These are phyloP conservation scores for Golubevia pallescens DNA, from an alignment of 1,284 basidiomycete species.

Conservation along the genomic window DNA sequence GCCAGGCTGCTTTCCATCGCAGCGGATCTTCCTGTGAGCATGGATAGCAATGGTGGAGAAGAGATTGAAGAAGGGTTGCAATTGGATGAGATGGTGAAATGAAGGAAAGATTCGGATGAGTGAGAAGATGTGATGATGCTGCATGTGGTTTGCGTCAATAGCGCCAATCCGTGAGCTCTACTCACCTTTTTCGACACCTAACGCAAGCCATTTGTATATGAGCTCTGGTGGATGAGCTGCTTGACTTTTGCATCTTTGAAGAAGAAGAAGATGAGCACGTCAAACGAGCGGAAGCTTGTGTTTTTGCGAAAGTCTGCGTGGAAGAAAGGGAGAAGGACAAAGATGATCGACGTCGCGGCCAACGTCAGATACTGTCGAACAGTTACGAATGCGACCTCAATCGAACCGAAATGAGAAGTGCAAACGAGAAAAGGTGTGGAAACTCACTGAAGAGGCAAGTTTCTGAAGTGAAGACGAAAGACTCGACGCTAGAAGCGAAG, in stretches of 20 bases:
- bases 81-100: neutral
- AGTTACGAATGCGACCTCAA: too few species aligned
- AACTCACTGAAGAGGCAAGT: neutral
- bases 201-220: neutral
- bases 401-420: neutral
- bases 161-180: neutral
- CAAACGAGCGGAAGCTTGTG: neutral
- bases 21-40: slow-evolving; percentile 11
- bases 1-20: slow-evolving; percentile 4
- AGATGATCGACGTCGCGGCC: neutral
- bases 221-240: neutral
- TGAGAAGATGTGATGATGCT: neutral
- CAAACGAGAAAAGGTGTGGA: neutral
- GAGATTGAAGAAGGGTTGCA: neutral
- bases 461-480: neutral
- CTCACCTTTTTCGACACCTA: neutral
- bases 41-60: neutral
- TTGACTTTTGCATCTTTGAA: neutral
- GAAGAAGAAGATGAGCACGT: neutral
- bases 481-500: neutral
- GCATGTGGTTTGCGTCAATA: neutral
- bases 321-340: neutral
- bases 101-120: neutral
- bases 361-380: neutral
- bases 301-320: too few species aligned